Conservation (phyloP, 345 rosid genomes). For the Eutrema heterophyllum region DNA sequence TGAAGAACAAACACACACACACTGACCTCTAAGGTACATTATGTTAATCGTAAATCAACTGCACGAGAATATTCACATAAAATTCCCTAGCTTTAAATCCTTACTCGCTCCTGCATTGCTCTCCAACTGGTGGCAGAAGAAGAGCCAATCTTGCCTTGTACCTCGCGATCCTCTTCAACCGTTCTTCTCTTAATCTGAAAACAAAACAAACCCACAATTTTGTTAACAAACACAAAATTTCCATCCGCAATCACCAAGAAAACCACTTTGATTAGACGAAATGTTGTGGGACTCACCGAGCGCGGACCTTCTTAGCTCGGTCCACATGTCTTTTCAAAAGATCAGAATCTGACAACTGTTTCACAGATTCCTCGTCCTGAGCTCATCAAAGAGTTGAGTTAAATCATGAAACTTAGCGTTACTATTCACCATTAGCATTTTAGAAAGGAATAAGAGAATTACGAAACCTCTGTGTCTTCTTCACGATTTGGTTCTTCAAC, state of each 20-base stretch:
- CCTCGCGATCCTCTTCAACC: conserved; percentile 70
- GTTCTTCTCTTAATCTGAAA: conserved; percentile 62
- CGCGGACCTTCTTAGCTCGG: conserved; percentile 75
- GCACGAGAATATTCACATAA: conserved; percentile 21
- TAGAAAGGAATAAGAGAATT: background rate
- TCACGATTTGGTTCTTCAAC: conserved; percentile 38
- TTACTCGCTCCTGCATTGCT: conserved; percentile 52
- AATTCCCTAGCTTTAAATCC: background rate
- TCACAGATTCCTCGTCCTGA: conserved; percentile 60
- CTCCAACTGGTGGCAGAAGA: conserved; percentile 78
- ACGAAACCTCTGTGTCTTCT: conserved; percentile 49
- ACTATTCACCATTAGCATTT: background rate
- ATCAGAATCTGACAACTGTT: conserved; percentile 52
- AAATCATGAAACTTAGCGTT: background rate
- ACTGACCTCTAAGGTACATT: background rate
- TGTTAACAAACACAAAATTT: background rate
- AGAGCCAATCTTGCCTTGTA: conserved; percentile 79
- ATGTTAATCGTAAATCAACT: background rate
- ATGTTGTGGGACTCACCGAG: conserved; percentile 43
- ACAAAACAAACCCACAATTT: conserved; percentile 3
- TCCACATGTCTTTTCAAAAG: conserved; percentile 63
- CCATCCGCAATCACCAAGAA: background rate
- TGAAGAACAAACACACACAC: background rate
- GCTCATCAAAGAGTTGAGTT: background rate
- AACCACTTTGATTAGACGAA: background rate